Evolutionary conservation across 495 filamentous ascomycete species (phyloP).

Genomic region (Penicillium alfredii): DNA sequence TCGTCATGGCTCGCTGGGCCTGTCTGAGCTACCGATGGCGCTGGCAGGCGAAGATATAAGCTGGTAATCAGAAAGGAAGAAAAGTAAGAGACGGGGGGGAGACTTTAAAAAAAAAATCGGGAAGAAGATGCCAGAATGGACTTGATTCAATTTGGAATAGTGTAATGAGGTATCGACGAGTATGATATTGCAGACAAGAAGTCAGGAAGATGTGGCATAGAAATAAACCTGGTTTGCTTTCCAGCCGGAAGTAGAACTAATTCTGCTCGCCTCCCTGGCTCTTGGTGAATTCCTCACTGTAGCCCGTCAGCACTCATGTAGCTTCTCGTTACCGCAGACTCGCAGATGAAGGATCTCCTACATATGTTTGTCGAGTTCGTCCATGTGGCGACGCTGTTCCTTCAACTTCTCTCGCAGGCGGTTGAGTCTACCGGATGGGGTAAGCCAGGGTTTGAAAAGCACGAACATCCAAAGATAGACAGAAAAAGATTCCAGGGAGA

Average conservation of each 20-base stretch:
- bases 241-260: too few species aligned
- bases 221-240: too few species aligned
- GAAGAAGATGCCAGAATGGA: too few species aligned
- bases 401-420: slow-evolving; percentile 63
- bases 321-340: background rate
- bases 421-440: slow-evolving; percentile 46
- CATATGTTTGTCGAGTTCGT: slow-evolving; percentile 76
- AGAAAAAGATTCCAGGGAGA: slow-evolving; percentile 3
- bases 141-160: slow-evolving; percentile 1
- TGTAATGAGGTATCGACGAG: too few species aligned
- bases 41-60: slow-evolving; percentile 34
- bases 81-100: background rate
- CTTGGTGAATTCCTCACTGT: slow-evolving; percentile 61
- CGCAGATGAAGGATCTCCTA: too few species aligned
- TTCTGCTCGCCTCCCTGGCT: slow-evolving; percentile 69
- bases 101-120: background rate
- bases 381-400: slow-evolving; percentile 66
- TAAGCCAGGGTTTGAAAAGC: too few species aligned
- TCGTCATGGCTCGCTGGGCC: slow-evolving; percentile 43
- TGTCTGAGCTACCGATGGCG: slow-evolving; percentile 45
- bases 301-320: background rate
- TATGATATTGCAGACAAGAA: too few species aligned
- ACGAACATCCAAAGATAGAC: too few species aligned
- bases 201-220: background rate
- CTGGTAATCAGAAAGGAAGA: too few species aligned